Percentiles rank a stretch among this genome's conserved stretches.
Conservation (phyloP, 768 basidiomycete species). For the Glaciozyma antarctica region DNA sequence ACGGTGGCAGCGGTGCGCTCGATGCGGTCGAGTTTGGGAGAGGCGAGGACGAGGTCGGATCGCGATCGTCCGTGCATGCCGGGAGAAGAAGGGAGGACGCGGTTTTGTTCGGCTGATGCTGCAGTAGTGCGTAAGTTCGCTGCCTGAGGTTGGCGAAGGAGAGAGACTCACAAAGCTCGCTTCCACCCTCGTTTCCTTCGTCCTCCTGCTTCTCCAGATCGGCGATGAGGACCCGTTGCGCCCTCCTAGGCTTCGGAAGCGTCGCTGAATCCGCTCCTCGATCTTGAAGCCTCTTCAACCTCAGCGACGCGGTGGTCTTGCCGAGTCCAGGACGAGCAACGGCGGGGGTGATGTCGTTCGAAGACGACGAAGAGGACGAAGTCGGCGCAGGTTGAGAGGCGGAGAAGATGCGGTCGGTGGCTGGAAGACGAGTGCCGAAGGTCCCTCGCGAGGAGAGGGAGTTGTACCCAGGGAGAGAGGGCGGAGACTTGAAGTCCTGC, state of each 20-base stretch:
- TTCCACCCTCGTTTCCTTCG: too few relatives aligned
- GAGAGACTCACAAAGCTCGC: too few relatives aligned
- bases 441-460: neutral
- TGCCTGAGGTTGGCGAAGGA: neutral
- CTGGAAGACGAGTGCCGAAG: neutral
- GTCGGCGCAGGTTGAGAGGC: neutral
- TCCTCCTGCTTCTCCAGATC: too few relatives aligned
- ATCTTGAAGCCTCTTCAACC: conserved; percentile 1
- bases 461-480: neutral
- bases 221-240: too few relatives aligned
- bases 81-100: conserved; percentile 12
- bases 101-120: neutral
- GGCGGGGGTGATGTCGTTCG: conserved; percentile 8
- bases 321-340: conserved; percentile 11
- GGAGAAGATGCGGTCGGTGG: neutral
- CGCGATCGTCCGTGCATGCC: conserved; percentile 19
- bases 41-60: conserved; percentile 22
- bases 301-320: neutral
- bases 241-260: too few relatives aligned
- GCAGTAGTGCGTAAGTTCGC: neutral
- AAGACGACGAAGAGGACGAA: neutral
- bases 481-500: neutral
- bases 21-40: conserved; percentile 14
- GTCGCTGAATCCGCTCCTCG: neutral
- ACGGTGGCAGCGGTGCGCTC: conserved; percentile 14